Evolutionary conservation across 116 monocot genomes (phyloP).

Genomic region (Posidonia oceanica): DNA sequence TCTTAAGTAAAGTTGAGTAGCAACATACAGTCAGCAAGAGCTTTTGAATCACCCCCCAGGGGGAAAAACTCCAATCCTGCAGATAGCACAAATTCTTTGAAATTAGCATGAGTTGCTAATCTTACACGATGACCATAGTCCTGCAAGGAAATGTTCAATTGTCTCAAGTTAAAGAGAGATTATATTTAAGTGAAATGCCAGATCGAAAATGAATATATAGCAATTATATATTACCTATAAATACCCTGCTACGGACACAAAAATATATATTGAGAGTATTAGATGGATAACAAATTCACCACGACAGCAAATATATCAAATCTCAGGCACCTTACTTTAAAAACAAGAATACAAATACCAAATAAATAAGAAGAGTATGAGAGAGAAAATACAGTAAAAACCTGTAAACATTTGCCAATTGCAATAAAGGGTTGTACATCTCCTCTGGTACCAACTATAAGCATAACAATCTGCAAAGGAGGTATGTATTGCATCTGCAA

Average conservation of each 20-base stretch:
- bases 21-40: slow-evolving; percentile 79
- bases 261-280: no score
- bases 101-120: slow-evolving; percentile 92
- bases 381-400: slow-evolving; percentile 4
- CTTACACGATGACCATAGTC: slow-evolving; percentile 94
- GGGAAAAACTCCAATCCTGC: slow-evolving; percentile 93
- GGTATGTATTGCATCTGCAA: slow-evolving; percentile 48
- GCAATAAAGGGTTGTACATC: slow-evolving; percentile 99
- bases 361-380: neutral
- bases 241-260: no score
- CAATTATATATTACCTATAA: no score
- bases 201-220: neutral
- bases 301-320: no score
- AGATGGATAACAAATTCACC: no score
- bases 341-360: no score
- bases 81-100: slow-evolving; percentile 85
- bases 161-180: neutral
- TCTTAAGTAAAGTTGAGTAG: neutral
- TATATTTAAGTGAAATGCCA: neutral
- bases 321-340: no score
- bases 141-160: slow-evolving; percentile 19
- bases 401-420: slow-evolving; percentile 96
- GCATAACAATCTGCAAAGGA: slow-evolving; percentile 91
- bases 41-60: slow-evolving; percentile 84
- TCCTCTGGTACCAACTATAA: slow-evolving; percentile 95